Evolutionary conservation across 2,329 filamentous ascomycete species (phyloP).

Genomic region (Verticillium longisporum): DNA sequence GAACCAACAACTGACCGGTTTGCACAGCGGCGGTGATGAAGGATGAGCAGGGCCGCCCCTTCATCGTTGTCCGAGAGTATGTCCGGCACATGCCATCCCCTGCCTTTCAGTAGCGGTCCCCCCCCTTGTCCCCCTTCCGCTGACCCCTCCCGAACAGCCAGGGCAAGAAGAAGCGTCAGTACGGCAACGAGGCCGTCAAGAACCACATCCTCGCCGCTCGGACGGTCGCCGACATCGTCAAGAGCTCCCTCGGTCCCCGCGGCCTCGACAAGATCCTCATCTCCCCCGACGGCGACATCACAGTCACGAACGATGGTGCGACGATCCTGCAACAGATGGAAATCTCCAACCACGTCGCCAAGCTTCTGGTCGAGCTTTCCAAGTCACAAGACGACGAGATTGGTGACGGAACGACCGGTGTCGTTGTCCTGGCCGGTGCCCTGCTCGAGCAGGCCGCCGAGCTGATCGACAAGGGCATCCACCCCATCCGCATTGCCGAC

Average conservation of each 20-base stretch:
- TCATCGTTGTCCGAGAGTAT: conserved; percentile 97
- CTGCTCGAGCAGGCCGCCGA: conserved; percentile 94
- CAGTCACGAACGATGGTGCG: conserved; percentile 96
- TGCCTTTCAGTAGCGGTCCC: background rate
- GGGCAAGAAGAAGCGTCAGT: conserved; percentile 94
- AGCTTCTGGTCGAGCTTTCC: conserved; percentile 91
- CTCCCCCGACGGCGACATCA: conserved; percentile 97
- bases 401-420: conserved; percentile 94
- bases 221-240: conserved; percentile 95
- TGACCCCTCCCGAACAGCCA: conserved; percentile 53
- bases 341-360: conserved; percentile 96
- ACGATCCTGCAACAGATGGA: conserved; percentile 99
- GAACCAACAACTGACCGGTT: background rate
- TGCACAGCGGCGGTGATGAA: conserved; percentile 68
- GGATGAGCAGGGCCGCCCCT: conserved; percentile 94
- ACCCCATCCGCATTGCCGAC: conserved; percentile 96
- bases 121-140: background rate
- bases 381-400: conserved; percentile 99
- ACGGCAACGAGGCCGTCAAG: conserved; percentile 95
- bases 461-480: conserved; percentile 98
- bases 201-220: conserved; percentile 95
- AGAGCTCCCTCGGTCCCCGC: conserved; percentile 90
- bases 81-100: conserved; percentile 25
- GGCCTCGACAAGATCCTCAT: conserved; percentile 99
- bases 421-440: conserved; percentile 91